Evolutionary conservation across 495 filamentous ascomycete species (phyloP), one percentile per base, ranked within the genome.

Genomic region (Parathielavia appendiculata): DNA sequence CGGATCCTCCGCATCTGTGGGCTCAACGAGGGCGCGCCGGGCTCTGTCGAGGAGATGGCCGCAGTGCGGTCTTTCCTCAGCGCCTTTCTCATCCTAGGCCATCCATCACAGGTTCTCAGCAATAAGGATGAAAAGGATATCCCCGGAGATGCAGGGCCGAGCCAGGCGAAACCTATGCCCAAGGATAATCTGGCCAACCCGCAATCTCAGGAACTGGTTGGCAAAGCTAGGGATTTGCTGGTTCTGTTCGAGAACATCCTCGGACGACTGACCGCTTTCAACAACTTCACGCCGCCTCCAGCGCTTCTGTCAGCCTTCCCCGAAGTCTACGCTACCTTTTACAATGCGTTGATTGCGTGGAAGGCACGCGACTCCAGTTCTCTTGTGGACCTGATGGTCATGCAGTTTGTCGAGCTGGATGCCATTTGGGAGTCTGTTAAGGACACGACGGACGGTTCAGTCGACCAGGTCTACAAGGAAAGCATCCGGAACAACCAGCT

Each of bases 361-460:
- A 96, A 97, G 70, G 82, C 90, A 10, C 84, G 91, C 53, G 93
- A 98, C 69, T 93, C 92, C 1, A 87, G 84, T 46, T 87, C 90
- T 5, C 73, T 98, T 35, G 86, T 97, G 56, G 89, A 95, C 60
- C 90, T 92, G 52, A 97, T 98, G 93, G 79, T 97, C 23, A 86
- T 91, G 46, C 91, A 96, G 69, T 97, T 96, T 69, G 87, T 95
- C 34, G 92, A 96, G 69, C 76, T 98, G 17, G 93, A 98, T 68
- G 83, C 91, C 23, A 98, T 98, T 35, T 96, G 91, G 86, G 91
- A 96, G 67, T 92, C 89, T 10, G 92, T 97, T 67, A 97, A 97
- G 64, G 84, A 95, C 69, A 89, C 92, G 60, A 86, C 81, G 19
- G 86, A 88, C 40, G 89, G 86, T n/a, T 85, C 85, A 22, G 93